These are phyloP conservation scores for Tylopilus sp. DNA, from an alignment of 768 basidiomycete genomes.

Conservation along the genomic window DNA sequence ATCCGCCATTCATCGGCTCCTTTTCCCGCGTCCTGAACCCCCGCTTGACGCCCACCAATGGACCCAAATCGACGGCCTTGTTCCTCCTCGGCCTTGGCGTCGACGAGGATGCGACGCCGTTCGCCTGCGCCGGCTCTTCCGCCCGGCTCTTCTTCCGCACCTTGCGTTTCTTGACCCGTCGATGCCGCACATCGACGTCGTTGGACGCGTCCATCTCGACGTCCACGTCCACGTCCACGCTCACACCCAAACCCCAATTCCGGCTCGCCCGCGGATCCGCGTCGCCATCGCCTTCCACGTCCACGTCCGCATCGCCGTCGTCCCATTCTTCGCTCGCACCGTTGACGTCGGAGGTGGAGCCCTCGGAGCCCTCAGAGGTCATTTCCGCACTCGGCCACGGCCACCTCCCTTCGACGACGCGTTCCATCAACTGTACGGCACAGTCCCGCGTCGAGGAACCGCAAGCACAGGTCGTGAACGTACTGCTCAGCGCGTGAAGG, in stretches of 20 bases:
- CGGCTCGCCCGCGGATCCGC: not conserved
- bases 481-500: conserved; percentile 64
- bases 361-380: conserved; percentile 20
- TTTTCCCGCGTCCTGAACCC: conserved; percentile 63
- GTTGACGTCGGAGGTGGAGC: conserved; percentile 14
- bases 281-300: conserved; percentile 26
- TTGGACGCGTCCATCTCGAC: conserved; percentile 16
- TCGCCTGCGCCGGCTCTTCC: conserved; percentile 29
- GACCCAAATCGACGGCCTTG: conserved; percentile 50
- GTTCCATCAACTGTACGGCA: conserved; percentile 58
- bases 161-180: conserved; percentile 20
- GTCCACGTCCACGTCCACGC: conserved; percentile 24
- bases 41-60: conserved; percentile 55
- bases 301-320: conserved; percentile 15
- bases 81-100: not conserved
- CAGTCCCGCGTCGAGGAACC: conserved; percentile 61
- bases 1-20: conserved; percentile 54
- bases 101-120: not conserved
- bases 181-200: conserved; percentile 2
- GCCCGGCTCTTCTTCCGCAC: conserved; percentile 14
- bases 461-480: conserved; percentile 75
- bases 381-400: conserved; percentile 32
- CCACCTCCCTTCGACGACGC: conserved; percentile 49
- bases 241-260: conserved; percentile 23
- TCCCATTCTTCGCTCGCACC: conserved; percentile 13